Percentiles rank a stretch among this genome's conserved stretches.
Conservation (phyloP, 2,329 filamentous ascomycete genomes). For the Monilinia aucupariae region DNA sequence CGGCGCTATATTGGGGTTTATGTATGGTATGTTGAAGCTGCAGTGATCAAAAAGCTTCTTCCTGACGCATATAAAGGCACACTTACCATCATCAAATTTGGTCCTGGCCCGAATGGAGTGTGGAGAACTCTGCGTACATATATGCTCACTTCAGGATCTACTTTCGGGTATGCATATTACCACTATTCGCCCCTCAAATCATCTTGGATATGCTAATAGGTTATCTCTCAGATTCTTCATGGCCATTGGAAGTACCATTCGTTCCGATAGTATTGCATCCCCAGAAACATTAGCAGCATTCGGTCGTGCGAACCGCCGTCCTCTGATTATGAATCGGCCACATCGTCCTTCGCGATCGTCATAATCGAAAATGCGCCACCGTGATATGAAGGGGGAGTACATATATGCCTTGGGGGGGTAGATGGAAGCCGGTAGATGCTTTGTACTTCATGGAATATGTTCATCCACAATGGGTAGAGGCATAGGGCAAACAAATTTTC, state of each 20-base stretch:
- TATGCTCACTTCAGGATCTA: conserved; percentile 91
- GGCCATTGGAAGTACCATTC: conserved; percentile 95
- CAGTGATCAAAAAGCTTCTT: background rate
- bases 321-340: conserved; percentile 55
- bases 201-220: background rate
- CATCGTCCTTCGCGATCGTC: conserved; percentile 18
- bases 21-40: conserved; percentile 64
- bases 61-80: conserved; percentile 53
- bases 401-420: background rate
- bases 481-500: background rate
- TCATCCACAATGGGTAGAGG: background rate
- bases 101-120: conserved; percentile 86
- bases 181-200: background rate
- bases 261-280: conserved; percentile 68
- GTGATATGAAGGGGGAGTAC: background rate
- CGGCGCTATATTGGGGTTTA: conserved; percentile 93
- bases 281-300: conserved; percentile 71
- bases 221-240: conserved; percentile 74
- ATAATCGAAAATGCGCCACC: background rate
- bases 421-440: background rate
- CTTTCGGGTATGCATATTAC: conserved; percentile 69
- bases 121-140: conserved; percentile 93
- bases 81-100: conserved; percentile 92
- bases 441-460: conserved; percentile 4
- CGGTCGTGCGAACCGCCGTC: conserved; percentile 64